phyloP scores from a whole-genome alignment of 2,329 filamentous ascomycete genomes.

The Beauveria sp. region DNA sequence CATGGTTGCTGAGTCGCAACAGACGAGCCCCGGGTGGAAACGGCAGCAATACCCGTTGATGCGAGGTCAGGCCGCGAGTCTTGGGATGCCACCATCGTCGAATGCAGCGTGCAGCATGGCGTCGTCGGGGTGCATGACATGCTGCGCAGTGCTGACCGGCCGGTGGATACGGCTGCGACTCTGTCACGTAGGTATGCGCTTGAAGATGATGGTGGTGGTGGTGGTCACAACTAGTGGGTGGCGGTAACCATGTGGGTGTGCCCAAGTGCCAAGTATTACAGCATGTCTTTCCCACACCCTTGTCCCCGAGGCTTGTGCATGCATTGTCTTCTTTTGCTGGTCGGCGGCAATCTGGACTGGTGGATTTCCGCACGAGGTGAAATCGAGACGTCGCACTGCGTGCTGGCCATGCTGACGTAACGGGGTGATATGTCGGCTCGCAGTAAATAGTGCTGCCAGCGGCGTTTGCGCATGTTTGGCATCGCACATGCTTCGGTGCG shows the following conservation, averaged over 20 bases:
- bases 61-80: not conserved
- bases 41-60: not conserved
- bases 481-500: not conserved
- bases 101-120: not conserved
- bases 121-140: slow-evolving; percentile 2
- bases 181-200: not conserved
- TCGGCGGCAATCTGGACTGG: not conserved
- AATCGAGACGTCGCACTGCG: not conserved
- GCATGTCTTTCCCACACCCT: not conserved
- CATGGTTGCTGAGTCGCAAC: not conserved
- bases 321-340: not conserved
- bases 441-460: not conserved
- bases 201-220: not conserved
- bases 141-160: slow-evolving; percentile 1
- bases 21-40: not conserved
- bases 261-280: not conserved
- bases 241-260: not conserved
- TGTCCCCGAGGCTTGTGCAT: not conserved
- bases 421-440: not conserved
- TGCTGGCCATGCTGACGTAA: not conserved
- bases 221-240: not conserved
- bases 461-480: not conserved
- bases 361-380: not conserved
- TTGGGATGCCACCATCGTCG: not conserved
- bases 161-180: not conserved